Base-by-base conservation (phyloP, 2,329 filamentous ascomycete genomes). In the Aspergillus costaricaensis region DNA sequence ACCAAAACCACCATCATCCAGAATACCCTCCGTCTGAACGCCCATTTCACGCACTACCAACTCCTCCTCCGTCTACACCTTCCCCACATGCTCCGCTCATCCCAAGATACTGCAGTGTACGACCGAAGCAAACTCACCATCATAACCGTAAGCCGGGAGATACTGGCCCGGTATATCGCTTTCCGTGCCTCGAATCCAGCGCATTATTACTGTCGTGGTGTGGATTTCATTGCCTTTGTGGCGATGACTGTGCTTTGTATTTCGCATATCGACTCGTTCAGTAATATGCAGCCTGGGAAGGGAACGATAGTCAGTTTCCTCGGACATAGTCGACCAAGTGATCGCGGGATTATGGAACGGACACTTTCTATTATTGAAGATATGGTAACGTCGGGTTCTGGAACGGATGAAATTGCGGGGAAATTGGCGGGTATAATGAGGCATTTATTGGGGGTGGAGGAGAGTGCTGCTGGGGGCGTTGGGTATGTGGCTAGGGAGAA, bases 1-100 rank as follows among this genome's bases (percentile, higher is more conserved):
- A 58, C 52, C 39, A 8, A 17, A 63, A 70, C 2, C 6, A 2
- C 57, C 74, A 1, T 12, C 10, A 65, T 77, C 12, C 12, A 61
- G 6, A 70, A 79, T 39, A 74, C 72, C 36, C 60, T 70, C 5
- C 73, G 75, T 5, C 64, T 81, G 6, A 79, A 82, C 66, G 68
- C 80, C 6, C 84, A 86, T 59, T 76, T 86, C 49, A 76, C 79
- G 2, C 81, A 86, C 62, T 80, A 81, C 64, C 78, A 81, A 36
- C 75, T 86, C 3, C 71, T 85, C 7, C 78, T 83, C 36, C 76
- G 83, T 8, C 76, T 86, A 0, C 84, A 87, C 61, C 75, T 86
- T 1, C 85, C 84, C 0, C 85, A 83, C 30, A 81, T 86, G 71
- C 76, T 86, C 10, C 77, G 76, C 23, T 61, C 72, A 6, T 68